Conservation (phyloP, 495 filamentous ascomycete genomes). For the Aspergillus heteromorphus region DNA sequence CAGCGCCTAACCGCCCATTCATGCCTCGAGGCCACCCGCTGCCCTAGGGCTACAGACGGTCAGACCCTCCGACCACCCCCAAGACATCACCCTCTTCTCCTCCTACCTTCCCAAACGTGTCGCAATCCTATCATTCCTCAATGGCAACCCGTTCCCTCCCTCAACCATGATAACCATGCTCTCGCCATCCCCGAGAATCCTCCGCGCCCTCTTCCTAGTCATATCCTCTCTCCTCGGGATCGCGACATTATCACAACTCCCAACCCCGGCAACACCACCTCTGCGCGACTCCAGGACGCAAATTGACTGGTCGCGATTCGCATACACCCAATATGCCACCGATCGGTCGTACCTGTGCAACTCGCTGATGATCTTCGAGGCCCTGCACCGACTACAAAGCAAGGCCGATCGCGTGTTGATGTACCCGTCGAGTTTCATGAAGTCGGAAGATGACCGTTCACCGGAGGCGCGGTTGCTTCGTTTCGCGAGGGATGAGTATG, state of each 20-base stretch:
- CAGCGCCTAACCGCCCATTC: neutral
- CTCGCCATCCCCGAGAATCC: neutral
- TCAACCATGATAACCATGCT: neutral
- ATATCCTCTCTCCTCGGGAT: neutral
- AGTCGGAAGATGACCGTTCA: constrained; percentile 20
- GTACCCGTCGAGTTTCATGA: constrained; percentile 43
- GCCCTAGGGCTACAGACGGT: neutral
- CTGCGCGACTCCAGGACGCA: neutral
- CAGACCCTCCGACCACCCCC: neutral
- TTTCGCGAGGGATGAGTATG: constrained; percentile 53
- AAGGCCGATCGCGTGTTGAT: constrained; percentile 56
- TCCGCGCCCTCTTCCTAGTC: neutral
- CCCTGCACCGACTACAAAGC: constrained; percentile 45
- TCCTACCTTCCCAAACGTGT: neutral
- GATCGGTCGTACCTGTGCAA: constrained; percentile 58
- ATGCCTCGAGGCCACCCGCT: neutral
- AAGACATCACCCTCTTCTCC: neutral
- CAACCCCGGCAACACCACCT: neutral
- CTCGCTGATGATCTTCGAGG: constrained; percentile 61
- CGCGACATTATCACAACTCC: neutral
- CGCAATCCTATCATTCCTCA: neutral
- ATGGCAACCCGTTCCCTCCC: neutral
- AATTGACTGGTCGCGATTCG: constrained; percentile 48
- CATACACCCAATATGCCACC: constrained; percentile 61
- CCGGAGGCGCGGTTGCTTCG: constrained; percentile 42